These are phyloP conservation scores for Cardamine occulta DNA, from an alignment of 345 rosid species.

Conservation along the genomic window DNA sequence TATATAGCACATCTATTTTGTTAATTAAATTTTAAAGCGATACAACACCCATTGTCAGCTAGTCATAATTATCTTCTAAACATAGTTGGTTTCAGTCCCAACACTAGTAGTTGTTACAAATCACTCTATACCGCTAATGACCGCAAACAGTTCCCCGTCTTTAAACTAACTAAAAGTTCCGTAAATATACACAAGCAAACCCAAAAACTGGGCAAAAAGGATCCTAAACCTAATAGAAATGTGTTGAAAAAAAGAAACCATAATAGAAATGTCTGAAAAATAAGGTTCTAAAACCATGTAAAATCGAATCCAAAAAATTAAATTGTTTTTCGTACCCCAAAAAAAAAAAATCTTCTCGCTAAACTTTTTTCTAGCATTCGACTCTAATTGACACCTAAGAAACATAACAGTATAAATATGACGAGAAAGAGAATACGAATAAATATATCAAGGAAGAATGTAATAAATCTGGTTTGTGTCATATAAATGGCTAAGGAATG, in stretches of 20 bases:
- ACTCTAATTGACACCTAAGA: background rate
- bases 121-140: no score
- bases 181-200: no score
- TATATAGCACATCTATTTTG: no score
- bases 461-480: slow-evolving; percentile 9
- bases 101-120: no score
- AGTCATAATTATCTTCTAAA: no score
- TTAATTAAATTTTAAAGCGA: no score
- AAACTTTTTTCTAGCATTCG: background rate
- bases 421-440: slow-evolving; percentile 30
- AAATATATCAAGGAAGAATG: slow-evolving; percentile 26
- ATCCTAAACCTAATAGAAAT: no score
- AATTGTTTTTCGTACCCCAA: background rate
- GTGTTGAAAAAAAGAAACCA: background rate
- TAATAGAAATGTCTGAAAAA: background rate
- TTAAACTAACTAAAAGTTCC: no score
- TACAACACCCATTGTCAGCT: no score
- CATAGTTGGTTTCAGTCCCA: no score
- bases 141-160: no score
- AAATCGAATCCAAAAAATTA: background rate
- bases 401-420: slow-evolving; percentile 3
- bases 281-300: background rate
- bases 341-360: background rate
- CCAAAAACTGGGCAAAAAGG: no score
- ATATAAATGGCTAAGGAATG: slow-evolving; percentile 40